A percentile compares a stretch with the other conserved stretches of the same genome.
Evolutionary conservation across 169 alveolate species (phyloP).

Genomic region (Cryptosporidium tyzzeri): DNA sequence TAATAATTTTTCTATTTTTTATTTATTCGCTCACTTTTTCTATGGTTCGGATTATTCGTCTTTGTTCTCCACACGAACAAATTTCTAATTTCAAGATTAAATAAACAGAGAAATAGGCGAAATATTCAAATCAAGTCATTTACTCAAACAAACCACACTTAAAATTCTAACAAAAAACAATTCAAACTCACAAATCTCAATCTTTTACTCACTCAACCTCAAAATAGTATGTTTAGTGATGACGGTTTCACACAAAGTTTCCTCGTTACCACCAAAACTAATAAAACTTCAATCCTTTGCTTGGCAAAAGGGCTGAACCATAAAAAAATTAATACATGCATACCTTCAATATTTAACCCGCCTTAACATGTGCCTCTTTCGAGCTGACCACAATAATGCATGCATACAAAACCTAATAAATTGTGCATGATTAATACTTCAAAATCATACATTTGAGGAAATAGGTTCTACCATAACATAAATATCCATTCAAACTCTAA

Average conservation of each 20-base stretch:
- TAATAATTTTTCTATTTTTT: constrained; percentile 6
- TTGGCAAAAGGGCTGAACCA: background rate
- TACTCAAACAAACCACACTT: background rate
- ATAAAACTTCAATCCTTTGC: background rate
- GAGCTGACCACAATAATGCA: background rate
- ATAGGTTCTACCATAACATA: too few species aligned
- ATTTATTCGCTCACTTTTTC: background rate
- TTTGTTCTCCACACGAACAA: too few species aligned
- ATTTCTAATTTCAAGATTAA: too few species aligned
- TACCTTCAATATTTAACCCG: background rate
- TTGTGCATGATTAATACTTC: background rate
- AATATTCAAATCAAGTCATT: too few species aligned
- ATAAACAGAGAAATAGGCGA: too few species aligned
- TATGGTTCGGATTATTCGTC: background rate
- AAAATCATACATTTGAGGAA: background rate
- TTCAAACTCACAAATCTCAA: background rate
- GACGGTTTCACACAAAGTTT: background rate
- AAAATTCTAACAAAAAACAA: too few species aligned
- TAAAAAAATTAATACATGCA: too few species aligned
- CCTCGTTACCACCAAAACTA: background rate
- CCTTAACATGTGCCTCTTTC: background rate
- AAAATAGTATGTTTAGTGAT: too few species aligned
- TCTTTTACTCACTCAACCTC: background rate
- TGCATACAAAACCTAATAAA: background rate
- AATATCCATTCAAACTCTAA: too few species aligned